Conservation (phyloP, 1,284 basidiomycete genomes). For the Boletus calvinii region DNA sequence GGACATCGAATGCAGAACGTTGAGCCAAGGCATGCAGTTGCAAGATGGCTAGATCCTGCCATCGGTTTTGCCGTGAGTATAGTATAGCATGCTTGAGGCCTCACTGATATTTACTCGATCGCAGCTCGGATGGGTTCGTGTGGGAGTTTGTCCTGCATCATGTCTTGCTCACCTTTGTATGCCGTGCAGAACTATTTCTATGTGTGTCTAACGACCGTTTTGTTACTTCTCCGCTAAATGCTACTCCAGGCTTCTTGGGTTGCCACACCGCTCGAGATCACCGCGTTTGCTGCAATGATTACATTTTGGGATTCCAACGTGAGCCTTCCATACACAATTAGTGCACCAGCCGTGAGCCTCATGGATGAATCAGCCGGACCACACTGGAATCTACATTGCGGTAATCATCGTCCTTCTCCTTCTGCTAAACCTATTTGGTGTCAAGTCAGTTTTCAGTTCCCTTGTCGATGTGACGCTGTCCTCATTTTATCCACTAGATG, state of each 20-base stretch:
- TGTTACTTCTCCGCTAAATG: background rate
- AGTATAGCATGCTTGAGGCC: slow-evolving; percentile 16
- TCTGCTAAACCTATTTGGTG: slow-evolving; percentile 76
- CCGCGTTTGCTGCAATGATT: slow-evolving; percentile 71
- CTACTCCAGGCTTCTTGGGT: slow-evolving; percentile 31
- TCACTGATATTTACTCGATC: background rate
- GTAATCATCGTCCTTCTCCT: slow-evolving; percentile 60
- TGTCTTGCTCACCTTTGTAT: slow-evolving; percentile 7
- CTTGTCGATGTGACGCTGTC: background rate
- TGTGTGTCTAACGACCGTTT: slow-evolving; percentile 11
- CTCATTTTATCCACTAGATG: slow-evolving; percentile 35
- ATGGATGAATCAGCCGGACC: slow-evolving; percentile 39
- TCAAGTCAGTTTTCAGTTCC: slow-evolving; percentile 39
- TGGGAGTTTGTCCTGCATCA: background rate
- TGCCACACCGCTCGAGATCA: slow-evolving; percentile 72
- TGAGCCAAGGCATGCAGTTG: slow-evolving; percentile 38
- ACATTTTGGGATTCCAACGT: slow-evolving; percentile 76
- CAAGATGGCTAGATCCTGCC: slow-evolving; percentile 75
- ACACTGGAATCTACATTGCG: slow-evolving; percentile 63
- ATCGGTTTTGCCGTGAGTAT: slow-evolving; percentile 59
- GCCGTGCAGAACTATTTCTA: slow-evolving; percentile 24
- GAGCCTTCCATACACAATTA: slow-evolving; percentile 13
- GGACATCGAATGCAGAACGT: background rate
- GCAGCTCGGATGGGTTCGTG: slow-evolving; percentile 50
- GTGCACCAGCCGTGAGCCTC: background rate